Base-by-base conservation (phyloP, 345 rosid species). In the Aquilaria sinensis region DNA sequence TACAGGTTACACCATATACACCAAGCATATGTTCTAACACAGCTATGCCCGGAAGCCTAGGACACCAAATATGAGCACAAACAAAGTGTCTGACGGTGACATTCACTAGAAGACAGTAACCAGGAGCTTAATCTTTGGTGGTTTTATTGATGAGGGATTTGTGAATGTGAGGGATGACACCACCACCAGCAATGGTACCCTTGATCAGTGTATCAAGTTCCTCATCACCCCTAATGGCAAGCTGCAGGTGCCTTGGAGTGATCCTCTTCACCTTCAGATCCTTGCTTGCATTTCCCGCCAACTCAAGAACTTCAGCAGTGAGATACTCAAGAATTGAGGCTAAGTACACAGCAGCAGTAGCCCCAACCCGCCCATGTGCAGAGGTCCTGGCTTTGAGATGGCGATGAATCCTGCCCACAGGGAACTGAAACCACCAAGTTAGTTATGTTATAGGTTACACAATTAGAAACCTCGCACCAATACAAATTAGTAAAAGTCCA, bases 121-220 rank as follows among this genome's bases (percentile, higher is more conserved):
- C 9, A 37, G 43, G 8, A 58, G 14, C 61, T 84, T 69, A 84
- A 5, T 89, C 89, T 71, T 83, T 86, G 72, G 89, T 72, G 68
- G 86, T 76, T 65, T 89, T 89, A 81, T 89, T 89, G 80, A 86
- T 78, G n/a, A 86, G 91, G 48, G 93, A 86, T 75, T 89, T 89
- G 83, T 89, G 96, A 68, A 89, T 89, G 74, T 86, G 96, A 67
- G 96, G 96, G 63, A 89, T 89, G n/a, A 89, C 96, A 60, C 93
- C 93, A 2, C 96, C 96, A 54, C 86, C 86, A 50, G 86, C 83
- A 56, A 78, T 69, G 83, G 23, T 23, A 23, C 23, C 23, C 23
- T 23, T 23, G 23, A 23, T 23, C 23, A 23, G 23, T 23, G 23
- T 82, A 67, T 82, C 86, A 34, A 82, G 83, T 70, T 82, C 83